Base-by-base conservation (phyloP, 352 stramenopile genomes). In the Globisporangium carolinianum region DNA sequence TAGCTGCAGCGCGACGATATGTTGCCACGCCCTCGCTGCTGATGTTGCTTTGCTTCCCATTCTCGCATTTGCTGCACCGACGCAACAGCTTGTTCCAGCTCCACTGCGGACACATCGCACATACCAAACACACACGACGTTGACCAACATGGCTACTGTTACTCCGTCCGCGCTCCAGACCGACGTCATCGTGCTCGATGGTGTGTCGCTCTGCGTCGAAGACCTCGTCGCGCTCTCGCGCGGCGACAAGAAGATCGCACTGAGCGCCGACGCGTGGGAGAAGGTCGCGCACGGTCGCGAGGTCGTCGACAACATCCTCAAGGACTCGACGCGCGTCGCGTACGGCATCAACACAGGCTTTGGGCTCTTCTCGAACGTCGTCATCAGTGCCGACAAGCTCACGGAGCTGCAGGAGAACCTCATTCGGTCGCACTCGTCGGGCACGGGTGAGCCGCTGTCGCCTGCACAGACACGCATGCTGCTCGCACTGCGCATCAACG, bases 281-380 rank as follows among this genome's bases (percentile, higher is more conserved):
- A 83, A 83, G 50, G 83, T 94, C n/a, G 66, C 75, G 5, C 74
- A 69, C 53, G 70, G 79, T 43, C 75, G 83, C 39, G 74, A 91
- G 8, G 86, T 95, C 57, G 84, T 95, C 8, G 86, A 95, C 69
- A 88, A 87, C 62, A 94, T 95, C 70, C 72, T 96, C 50, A 76
- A 87, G 62, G 83, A 89, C 64, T 79, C 69, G 24, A 76, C 75
- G 51, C 76, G 78, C 43, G 85, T 95, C 36, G 86, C 81, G 15
- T 96, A 97, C 74, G 88, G 88, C 55, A 97, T 97, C 78, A 97
- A 97, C 75, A 97, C 88, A 62, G 88, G 86, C 65, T 97, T 97
- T 59, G 88, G 88, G 1, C 74, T 94, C 56, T 97, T 96, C 72
- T 94, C 79, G 45, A 93, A 97, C 61, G 86, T 97, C 51, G 83